phyloP scores from a whole-genome alignment of 139 green algal genomes.

The Haematococcus lacustris region DNA sequence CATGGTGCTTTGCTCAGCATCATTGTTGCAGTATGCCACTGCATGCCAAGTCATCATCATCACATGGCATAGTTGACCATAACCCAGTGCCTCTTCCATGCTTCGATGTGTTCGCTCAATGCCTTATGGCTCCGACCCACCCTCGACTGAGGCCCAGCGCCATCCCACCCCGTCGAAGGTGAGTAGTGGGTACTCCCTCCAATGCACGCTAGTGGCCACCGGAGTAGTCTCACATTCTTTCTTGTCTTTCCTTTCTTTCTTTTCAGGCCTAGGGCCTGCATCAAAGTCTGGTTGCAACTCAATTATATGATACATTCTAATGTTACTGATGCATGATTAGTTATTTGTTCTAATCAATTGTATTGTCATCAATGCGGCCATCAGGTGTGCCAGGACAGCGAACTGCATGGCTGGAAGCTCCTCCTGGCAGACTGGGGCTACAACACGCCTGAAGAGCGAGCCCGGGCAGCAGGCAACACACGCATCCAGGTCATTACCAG shows the following conservation, averaged over 20 bases:
- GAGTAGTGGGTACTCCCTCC: too few species aligned
- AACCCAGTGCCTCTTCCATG: neutral
- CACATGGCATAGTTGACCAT: neutral
- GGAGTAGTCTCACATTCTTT: too few species aligned
- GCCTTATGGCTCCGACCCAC: neutral
- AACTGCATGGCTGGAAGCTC: conserved; percentile 59
- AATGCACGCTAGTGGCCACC: too few species aligned
- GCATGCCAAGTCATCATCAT: neutral
- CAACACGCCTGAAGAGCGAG: conserved; percentile 70
- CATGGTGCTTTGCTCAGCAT: neutral
- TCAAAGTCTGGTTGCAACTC: too few species aligned
- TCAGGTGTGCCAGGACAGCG: conserved; percentile 45
- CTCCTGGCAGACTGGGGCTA: conserved; percentile 93
- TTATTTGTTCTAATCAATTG: neutral
- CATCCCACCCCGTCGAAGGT: neutral
- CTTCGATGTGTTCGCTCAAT: neutral
- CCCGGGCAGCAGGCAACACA: conserved; percentile 27
- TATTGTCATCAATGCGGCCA: neutral
- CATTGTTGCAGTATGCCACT: neutral
- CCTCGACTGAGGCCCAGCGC: neutral
- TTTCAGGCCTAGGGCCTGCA: too few species aligned
- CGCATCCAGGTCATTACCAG: conserved; percentile 17
- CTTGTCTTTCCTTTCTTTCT: too few species aligned
- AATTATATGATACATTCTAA: neutral
- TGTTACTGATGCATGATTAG: neutral